Percentiles rank a stretch among this genome's conserved stretches.
Conservation (phyloP, 2,329 filamentous ascomycete species). For the Purpureocillium lavendulum region DNA sequence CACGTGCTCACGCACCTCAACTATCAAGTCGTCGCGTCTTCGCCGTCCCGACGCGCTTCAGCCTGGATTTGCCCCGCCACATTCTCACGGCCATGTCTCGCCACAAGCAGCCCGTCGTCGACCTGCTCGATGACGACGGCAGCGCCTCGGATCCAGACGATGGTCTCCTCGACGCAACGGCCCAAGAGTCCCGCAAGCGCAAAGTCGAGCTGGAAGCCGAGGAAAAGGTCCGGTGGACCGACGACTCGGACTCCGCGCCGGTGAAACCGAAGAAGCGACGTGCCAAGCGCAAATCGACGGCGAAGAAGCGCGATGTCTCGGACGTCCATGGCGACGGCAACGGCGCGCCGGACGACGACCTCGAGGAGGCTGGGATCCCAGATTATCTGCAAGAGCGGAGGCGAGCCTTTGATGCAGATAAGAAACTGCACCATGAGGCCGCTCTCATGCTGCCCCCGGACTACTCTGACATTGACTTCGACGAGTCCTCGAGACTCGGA, state of each 20-base stretch:
- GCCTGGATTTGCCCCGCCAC: not conserved
- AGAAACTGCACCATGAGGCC: conserved; percentile 50
- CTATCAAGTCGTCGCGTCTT: not conserved
- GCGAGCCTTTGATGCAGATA: conserved; percentile 56
- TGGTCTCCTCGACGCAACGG: conserved; percentile 1
- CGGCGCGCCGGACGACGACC: conserved; percentile 31
- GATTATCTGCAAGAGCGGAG: conserved; percentile 66
- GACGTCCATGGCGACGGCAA: conserved; percentile 17
- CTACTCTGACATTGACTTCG: conserved; percentile 67
- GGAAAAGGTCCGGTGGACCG: conserved; percentile 44
- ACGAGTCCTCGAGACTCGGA: conserved; percentile 25
- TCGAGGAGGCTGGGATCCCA: conserved; percentile 54
- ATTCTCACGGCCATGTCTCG: not conserved
- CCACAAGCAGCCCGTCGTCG: conserved; percentile 10
- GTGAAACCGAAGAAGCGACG: conserved; percentile 36
- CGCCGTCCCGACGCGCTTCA: not conserved
- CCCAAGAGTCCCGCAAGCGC: conserved; percentile 21
- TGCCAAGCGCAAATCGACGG: conserved; percentile 19
- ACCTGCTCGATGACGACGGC: conserved; percentile 16
- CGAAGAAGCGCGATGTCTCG: conserved; percentile 14
- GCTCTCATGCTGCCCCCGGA: conserved; percentile 71
- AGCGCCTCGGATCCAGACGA: conserved; percentile 13
- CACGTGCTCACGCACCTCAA: not conserved
- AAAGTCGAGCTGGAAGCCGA: conserved; percentile 26
- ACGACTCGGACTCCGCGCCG: conserved; percentile 54